These are phyloP conservation scores for Linum tenue DNA, from an alignment of 345 rosid genomes.

Conservation along the genomic window DNA sequence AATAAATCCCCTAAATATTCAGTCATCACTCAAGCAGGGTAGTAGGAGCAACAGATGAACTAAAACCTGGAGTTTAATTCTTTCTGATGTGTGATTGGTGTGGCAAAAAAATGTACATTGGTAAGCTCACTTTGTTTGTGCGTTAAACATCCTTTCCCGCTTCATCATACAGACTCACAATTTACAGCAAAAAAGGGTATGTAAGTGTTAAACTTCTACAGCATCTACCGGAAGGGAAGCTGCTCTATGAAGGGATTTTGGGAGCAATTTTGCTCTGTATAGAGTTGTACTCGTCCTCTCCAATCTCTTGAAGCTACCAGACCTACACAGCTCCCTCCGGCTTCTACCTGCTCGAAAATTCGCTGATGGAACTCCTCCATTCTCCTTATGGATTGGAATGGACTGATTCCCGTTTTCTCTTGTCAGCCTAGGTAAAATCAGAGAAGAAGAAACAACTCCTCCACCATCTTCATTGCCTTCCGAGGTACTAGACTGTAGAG, in stretches of 20 bases:
- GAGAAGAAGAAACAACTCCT: conserved; percentile 6
- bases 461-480: conserved; percentile 8
- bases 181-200: neutral
- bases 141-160: conserved; percentile 7
- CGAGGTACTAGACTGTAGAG: conserved; percentile 5
- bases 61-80: too few relatives aligned
- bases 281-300: conserved; percentile 26
- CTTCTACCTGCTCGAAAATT: conserved; percentile 10
- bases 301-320: conserved; percentile 12
- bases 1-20: too few relatives aligned
- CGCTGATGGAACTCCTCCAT: conserved; percentile 10
- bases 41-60: too few relatives aligned
- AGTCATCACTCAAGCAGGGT: too few relatives aligned
- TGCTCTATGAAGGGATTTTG: conserved; percentile 53
- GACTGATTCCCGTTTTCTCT: conserved; percentile 9
- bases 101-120: too few relatives aligned
- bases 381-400: conserved; percentile 15
- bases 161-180: neutral
- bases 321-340: conserved; percentile 14
- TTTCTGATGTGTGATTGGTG: too few relatives aligned
- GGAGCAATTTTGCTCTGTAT: conserved; percentile 35
- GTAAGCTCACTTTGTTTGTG: neutral
- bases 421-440: conserved; percentile 10
- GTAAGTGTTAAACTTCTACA: conserved; percentile 40
- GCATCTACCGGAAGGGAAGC: conserved; percentile 90